Base-by-base conservation (phyloP, 805 yeast species). In the Myxozyma vanderwaltii region DNA sequence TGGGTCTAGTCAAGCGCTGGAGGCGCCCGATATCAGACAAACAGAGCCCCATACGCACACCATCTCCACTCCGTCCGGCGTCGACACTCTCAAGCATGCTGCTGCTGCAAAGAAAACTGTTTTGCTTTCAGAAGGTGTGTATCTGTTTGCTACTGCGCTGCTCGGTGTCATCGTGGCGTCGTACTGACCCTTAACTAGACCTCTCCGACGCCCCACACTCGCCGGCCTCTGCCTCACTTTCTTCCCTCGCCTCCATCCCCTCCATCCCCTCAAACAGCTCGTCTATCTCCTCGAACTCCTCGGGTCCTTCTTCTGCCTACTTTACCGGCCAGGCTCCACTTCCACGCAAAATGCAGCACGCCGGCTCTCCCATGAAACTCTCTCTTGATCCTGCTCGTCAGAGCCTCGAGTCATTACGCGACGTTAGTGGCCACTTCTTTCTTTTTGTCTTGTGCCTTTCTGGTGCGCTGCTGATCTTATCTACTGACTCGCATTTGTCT, bases 321-420 rank as follows among this genome's bases (percentile, higher is more conserved):
- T 12, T 19, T 33, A 17, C 51, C 3, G 51, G 27, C 13, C 51
- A 47, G 13, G 29, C 26, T 8, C 26, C 39, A 24, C 29, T 8
- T 17, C 7, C 43, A n/a, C 45, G 39, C 36, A 50, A 40, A 19
- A 29, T 23, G 38, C 54, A 36, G 5, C 45, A 19, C 12, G 13
- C 23, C n/a, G 21, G 10, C n/a, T 50, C 54, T 2, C 46, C 46
- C 4, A 24, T 50, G 38, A 50, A 50, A 29, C 24, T 50, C 7
- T 40, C 51, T 27, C 26, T 59, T 21, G 56, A 38, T 39, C n/a
- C 63, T 2, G 21, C 35, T 17, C 55, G 46, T 13, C 45, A 29
- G 12, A 51, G n/a, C 27, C 17, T 60, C 7, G 59, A 60, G 4
- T 31, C 41, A 21, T 27, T 60, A 19, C 52, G 64, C 5, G 61